Conservation (phyloP, 768 basidiomycete genomes). For the Leccinum sublutescens region DNA sequence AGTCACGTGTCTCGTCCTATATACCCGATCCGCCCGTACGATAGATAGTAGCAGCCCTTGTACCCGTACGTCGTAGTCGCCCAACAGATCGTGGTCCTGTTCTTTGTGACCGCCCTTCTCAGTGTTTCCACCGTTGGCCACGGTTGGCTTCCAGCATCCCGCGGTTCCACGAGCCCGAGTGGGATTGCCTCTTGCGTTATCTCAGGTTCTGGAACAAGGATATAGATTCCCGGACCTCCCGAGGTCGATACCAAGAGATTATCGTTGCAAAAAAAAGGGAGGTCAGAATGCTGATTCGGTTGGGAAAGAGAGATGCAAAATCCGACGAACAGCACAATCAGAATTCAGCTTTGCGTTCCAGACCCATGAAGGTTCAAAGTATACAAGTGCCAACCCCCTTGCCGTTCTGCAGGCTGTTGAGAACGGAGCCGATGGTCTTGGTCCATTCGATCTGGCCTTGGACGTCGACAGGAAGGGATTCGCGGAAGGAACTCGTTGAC, state of each 20-base stretch:
- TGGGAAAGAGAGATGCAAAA: neutral
- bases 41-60: too few species aligned
- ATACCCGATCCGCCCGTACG: too few species aligned
- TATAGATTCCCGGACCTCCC: constrained; percentile 3
- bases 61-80: too few species aligned
- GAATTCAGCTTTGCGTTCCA: constrained; percentile 8
- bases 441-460: constrained; percentile 13
- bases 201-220: neutral
- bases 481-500: too few species aligned
- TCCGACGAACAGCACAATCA: constrained; percentile 9
- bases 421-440: neutral
- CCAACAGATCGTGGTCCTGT: too few species aligned
- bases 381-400: constrained; percentile 14
- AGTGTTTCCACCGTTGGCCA: too few species aligned
- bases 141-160: too few species aligned
- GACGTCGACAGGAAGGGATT: constrained; percentile 4
- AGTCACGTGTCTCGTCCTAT: too few species aligned
- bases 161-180: neutral
- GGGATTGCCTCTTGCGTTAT: neutral
- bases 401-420: neutral
- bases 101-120: too few species aligned
- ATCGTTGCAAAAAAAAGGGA: constrained; percentile 1
- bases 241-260: constrained; percentile 5
- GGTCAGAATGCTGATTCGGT: neutral
- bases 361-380: constrained; percentile 13